Percentiles rank a stretch among this genome's conserved stretches.
Conservation (phyloP, 257 asterid species). For the Linderniella brevidens region DNA sequence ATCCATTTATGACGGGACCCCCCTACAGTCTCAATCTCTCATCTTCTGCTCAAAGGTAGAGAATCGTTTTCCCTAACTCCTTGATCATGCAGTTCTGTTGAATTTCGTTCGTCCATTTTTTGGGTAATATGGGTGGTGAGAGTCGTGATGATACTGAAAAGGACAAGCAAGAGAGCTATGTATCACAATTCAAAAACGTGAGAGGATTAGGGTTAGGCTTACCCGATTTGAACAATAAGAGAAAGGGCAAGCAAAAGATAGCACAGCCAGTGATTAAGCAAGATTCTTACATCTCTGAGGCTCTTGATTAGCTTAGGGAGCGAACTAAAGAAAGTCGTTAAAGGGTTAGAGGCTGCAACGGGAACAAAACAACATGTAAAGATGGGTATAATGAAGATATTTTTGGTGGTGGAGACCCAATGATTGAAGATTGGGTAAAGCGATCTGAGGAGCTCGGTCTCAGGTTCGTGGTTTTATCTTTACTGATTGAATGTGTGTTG, state of each 20-base stretch:
- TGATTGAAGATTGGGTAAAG: constrained; percentile 93
- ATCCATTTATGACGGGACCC: too few relatives aligned
- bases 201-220: constrained; percentile 90
- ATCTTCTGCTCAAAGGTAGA: constrained; percentile 64
- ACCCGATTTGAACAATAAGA: constrained; percentile 83
- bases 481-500: too few relatives aligned
- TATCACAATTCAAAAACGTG: constrained; percentile 25
- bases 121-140: neutral
- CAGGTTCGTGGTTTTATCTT: constrained; percentile 34
- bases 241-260: constrained; percentile 71
- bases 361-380: constrained; percentile 30
- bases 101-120: too few relatives aligned
- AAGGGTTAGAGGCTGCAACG: constrained; percentile 65
- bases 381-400: constrained; percentile 44
- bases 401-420: constrained; percentile 13
- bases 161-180: constrained; percentile 19
- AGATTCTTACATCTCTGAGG: constrained; percentile 72
- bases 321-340: constrained; percentile 89
- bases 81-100: too few relatives aligned
- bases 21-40: constrained; percentile 72
- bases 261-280: constrained; percentile 14
- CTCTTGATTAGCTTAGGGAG: constrained; percentile 91
- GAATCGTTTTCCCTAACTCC: too few relatives aligned
- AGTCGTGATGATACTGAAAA: constrained; percentile 24
- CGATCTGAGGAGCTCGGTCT: constrained; percentile 90